Conservation (phyloP, 2,329 filamentous ascomycete species). For the Pseudocercospora cruenta region DNA sequence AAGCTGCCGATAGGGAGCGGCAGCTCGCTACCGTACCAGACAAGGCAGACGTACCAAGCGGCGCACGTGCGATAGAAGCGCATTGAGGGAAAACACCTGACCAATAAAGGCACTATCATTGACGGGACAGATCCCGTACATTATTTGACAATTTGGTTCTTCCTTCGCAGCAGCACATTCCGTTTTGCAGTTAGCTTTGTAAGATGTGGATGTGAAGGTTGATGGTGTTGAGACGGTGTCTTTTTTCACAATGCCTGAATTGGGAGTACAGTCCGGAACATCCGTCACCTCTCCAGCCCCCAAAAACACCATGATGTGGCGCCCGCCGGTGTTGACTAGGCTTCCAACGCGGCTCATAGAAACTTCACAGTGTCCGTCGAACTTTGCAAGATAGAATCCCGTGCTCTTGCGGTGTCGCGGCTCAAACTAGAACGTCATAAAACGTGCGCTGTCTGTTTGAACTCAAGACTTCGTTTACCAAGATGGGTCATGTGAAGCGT, state of each 20-base stretch:
- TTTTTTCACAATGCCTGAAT: neutral
- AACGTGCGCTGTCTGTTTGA: neutral
- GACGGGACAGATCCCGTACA: neutral
- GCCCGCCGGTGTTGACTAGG: neutral
- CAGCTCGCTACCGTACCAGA: constrained; percentile 6
- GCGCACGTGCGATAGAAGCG: constrained; percentile 12
- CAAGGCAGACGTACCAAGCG: neutral
- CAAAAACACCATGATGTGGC: neutral
- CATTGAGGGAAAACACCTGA: neutral
- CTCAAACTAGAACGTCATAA: neutral
- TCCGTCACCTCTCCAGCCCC: neutral
- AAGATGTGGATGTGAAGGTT: neutral
- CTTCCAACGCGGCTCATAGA: neutral
- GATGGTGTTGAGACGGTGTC: too few species aligned
- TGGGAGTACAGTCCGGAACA: neutral
- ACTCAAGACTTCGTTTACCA: neutral
- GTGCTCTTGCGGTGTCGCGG: constrained; percentile 9
- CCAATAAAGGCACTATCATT: neutral
- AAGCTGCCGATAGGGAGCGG: constrained; percentile 4
- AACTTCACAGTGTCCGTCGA: neutral
- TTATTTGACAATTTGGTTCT: neutral
- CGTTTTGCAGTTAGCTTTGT: neutral
- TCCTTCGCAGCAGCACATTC: neutral
- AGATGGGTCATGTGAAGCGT: neutral
- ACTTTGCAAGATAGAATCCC: neutral